Conservation (phyloP, 1,284 basidiomycete genomes). For the Moesziomyces aphidis region DNA sequence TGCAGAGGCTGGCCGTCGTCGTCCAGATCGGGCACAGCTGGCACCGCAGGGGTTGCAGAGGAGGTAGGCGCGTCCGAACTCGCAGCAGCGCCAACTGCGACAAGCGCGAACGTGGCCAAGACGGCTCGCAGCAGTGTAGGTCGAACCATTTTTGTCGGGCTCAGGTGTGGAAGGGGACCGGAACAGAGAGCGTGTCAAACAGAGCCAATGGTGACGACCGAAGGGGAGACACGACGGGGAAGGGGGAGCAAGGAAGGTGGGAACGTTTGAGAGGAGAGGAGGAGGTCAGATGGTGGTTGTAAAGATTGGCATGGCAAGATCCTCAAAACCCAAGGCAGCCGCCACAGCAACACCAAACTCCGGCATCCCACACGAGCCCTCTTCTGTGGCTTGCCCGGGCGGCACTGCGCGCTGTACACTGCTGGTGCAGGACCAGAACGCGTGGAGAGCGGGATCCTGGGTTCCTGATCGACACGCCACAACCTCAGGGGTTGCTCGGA, state of each 20-base stretch:
- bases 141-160: slow-evolving; percentile 16
- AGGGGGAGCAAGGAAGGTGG: neutral
- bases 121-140: slow-evolving; percentile 27
- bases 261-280: slow-evolving; percentile 5
- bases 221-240: neutral
- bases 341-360: no score
- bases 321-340: no score
- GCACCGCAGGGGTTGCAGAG: neutral
- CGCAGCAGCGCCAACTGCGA: slow-evolving; percentile 16
- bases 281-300: slow-evolving; percentile 1
- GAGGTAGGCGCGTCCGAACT: neutral
- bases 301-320: neutral
- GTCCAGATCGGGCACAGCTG: slow-evolving; percentile 22
- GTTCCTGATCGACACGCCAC: slow-evolving; percentile 29
- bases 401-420: neutral
- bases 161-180: neutral
- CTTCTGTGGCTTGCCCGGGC: no score
- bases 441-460: neutral
- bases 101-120: slow-evolving; percentile 17
- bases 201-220: neutral
- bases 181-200: slow-evolving; percentile 8
- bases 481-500: neutral
- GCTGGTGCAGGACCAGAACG: neutral
- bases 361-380: no score
- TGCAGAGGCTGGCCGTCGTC: slow-evolving; percentile 48